Evolutionary conservation across 345 rosid genomes (phyloP), one percentile per base, ranked within the genome.

Genomic region (Heritiera fomes): DNA sequence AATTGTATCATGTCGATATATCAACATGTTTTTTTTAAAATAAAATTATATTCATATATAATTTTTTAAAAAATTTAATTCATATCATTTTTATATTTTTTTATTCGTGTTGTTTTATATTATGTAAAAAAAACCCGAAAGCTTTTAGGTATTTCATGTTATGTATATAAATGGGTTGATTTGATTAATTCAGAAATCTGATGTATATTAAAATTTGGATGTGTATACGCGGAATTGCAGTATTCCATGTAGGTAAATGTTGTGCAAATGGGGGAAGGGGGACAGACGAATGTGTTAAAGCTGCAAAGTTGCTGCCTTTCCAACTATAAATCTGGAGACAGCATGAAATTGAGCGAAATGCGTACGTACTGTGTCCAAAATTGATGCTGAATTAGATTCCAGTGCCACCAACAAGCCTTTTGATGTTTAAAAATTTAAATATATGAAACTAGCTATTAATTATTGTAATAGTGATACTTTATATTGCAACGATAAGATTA

Each of bases 301-400:
- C 87, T 83, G 87, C 82, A 76, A 74, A 7, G 12, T 56, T 23
- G 56, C 52, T 75, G 40, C 68, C 83, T 76, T 82, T 82, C 78
- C 83, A 71, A 61, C 79, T 43, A 82, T 66, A 76, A 75, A 76
- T 73, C 69, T 62, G 70, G 38, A 55, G 55, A 81, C 62, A 70
- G 12, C 83, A 83, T 80, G 43, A 85, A 85, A 83, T 77, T 84
- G 46, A 73, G 80, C 56, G 47, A 79, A 74, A 84, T 53, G 58
- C 58, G 38, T 34, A 34, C 70, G 80, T 67, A 77, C 67, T 10
- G 77, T 74, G 41, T 49, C 60, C 61, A 60, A 60, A 23, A 10
- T 8, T 49, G 56, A 52, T 59, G 59, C 65, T 80, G 88, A 87
- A 83, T 87, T 83, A 59, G 90, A 83, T 87, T 81, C 90, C 85